phyloP scores from a whole-genome alignment of 768 basidiomycete genomes.

The Trametes elegans region DNA sequence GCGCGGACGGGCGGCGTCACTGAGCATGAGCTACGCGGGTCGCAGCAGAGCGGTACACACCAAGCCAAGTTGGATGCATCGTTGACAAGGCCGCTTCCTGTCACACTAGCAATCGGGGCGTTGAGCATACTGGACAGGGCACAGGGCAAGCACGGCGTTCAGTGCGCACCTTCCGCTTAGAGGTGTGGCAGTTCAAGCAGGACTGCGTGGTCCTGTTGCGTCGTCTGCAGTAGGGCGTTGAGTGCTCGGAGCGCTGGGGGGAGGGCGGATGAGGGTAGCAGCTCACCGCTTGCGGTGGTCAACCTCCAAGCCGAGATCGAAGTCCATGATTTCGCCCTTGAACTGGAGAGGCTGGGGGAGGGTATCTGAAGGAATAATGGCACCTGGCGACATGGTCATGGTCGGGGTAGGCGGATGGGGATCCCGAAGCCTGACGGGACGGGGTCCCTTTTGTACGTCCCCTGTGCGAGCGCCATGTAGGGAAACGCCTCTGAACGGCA shows the following conservation, averaged over 20 bases:
- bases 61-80: conserved; percentile 87
- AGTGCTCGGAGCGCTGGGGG: conserved; percentile 2
- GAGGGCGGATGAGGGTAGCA: neutral
- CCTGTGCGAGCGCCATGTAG: conserved; percentile 17
- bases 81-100: conserved; percentile 85
- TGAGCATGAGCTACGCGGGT: neutral
- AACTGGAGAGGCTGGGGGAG: conserved; percentile 45
- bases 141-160: neutral
- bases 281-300: conserved; percentile 33
- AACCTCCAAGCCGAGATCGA: conserved; percentile 43
- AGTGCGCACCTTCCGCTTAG: conserved; percentile 80
- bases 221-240: conserved; percentile 68
- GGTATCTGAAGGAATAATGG: conserved; percentile 19
- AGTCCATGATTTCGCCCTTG: conserved; percentile 77
- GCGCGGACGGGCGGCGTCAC: neutral
- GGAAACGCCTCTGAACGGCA: conserved; percentile 16
- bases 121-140: neutral
- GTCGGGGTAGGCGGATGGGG: conserved; percentile 14
- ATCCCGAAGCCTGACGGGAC: conserved; percentile 16
- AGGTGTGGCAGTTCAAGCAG: conserved; percentile 86
- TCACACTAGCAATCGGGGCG: conserved; percentile 60
- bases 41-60: conserved; percentile 32
- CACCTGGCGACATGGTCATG: conserved; percentile 22
- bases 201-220: conserved; percentile 92
- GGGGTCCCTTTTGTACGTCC: conserved; percentile 20